These are phyloP conservation scores for Xylariaceae sp. DNA, from an alignment of 2,329 filamentous ascomycete genomes.

Conservation along the genomic window DNA sequence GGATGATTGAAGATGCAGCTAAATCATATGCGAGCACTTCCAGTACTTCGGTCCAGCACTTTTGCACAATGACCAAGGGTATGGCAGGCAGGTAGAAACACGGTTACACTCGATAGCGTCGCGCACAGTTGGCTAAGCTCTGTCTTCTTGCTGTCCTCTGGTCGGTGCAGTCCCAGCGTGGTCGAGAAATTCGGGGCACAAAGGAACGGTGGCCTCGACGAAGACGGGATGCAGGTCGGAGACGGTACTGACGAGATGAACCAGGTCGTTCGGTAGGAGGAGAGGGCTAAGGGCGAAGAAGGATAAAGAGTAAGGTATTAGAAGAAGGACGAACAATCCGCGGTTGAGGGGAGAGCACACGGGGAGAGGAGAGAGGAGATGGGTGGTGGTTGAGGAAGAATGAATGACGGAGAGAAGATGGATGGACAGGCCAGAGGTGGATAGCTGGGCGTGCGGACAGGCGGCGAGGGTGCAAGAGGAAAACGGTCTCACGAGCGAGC, in stretches of 20 bases:
- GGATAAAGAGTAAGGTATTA: constrained; percentile 1
- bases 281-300: not conserved
- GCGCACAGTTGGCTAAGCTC: not conserved
- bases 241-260: not conserved
- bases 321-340: constrained; percentile 4
- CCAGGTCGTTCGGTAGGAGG: not conserved
- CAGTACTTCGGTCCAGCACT: not conserved
- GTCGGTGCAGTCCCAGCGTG: constrained; percentile 1
- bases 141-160: constrained; percentile 4
- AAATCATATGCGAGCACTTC: constrained; percentile 5
- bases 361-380: constrained; percentile 18
- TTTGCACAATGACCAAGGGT: not conserved
- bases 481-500: not conserved
- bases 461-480: not conserved
- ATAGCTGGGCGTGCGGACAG: not conserved
- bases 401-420: constrained; percentile 18
- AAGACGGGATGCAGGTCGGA: not conserved
- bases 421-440: constrained; percentile 1
- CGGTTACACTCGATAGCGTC: not conserved
- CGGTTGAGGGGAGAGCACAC: constrained; percentile 16
- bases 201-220: constrained; percentile 1
- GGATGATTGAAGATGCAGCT: constrained; percentile 4
- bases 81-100: not conserved
- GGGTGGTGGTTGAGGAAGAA: constrained; percentile 15
- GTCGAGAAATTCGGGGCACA: constrained; percentile 5